Conservation (phyloP, 495 filamentous ascomycete genomes). For the Trichoderma orchidacearum region DNA sequence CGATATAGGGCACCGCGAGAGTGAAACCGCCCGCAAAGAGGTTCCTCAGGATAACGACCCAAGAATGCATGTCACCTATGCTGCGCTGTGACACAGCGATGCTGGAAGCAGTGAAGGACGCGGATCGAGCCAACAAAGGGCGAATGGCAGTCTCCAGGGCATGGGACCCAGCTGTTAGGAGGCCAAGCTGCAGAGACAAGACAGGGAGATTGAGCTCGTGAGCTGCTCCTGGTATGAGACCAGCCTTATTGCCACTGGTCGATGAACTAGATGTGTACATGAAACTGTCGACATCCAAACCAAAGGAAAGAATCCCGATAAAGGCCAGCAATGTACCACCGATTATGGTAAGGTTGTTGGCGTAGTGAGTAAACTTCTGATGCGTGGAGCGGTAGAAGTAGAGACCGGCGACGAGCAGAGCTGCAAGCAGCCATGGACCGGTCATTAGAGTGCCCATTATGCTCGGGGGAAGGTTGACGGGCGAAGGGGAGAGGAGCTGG, state of each 20-base stretch:
- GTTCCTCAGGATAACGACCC: slow-evolving; percentile 16
- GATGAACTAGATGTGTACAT: slow-evolving; percentile 14
- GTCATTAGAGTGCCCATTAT: slow-evolving; percentile 29
- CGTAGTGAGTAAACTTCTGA: slow-evolving; percentile 11
- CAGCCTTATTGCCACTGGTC: slow-evolving; percentile 7
- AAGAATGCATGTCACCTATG: slow-evolving; percentile 27
- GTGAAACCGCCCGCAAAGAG: slow-evolving; percentile 24
- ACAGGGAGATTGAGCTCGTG: slow-evolving; percentile 16
- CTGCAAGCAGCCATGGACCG: slow-evolving; percentile 23
- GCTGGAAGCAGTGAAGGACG: slow-evolving; percentile 26
- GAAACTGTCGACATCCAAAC: slow-evolving; percentile 20
- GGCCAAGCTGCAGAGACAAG: slow-evolving; percentile 22
- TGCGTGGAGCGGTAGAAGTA: slow-evolving; percentile 9
- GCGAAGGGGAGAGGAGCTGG: slow-evolving; percentile 28
- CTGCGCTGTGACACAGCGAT: slow-evolving; percentile 22
- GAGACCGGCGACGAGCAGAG: slow-evolving; percentile 12
- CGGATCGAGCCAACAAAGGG: slow-evolving; percentile 24
- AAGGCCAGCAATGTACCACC: slow-evolving; percentile 20
- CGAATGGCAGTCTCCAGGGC: slow-evolving; percentile 17
- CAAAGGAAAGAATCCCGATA: slow-evolving; percentile 25
- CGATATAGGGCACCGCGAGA: slow-evolving; percentile 20
- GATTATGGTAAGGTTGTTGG: slow-evolving; percentile 16
- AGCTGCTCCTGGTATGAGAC: slow-evolving; percentile 14
- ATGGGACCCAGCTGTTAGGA: slow-evolving; percentile 21
- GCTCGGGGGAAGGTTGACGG: slow-evolving; percentile 23